A percentile compares a stretch with the other conserved stretches of the same genome.
These are phyloP conservation scores for Colletotrichum sp. DNA, from an alignment of 2,329 filamentous ascomycete species.

Conservation along the genomic window DNA sequence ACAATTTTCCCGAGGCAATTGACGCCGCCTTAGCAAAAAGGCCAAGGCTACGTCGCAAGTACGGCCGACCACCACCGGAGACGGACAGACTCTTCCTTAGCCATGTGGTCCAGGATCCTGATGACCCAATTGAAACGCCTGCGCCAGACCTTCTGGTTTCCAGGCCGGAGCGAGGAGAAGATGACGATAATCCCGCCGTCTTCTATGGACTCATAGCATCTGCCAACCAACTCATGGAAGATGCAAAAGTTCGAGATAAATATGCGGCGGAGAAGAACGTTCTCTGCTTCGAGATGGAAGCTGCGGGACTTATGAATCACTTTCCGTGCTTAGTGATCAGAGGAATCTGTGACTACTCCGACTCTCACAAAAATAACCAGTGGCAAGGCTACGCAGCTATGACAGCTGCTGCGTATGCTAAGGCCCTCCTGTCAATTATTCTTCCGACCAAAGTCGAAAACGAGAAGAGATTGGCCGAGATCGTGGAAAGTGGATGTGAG, in stretches of 20 bases:
- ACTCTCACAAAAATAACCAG: constrained; percentile 41
- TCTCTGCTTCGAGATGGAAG: constrained; percentile 32
- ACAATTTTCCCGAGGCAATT: background rate
- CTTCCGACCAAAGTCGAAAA: constrained; percentile 14
- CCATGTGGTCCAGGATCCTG: background rate
- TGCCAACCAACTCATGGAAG: constrained; percentile 40
- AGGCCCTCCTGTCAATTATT: constrained; percentile 9
- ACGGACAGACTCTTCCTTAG: background rate
- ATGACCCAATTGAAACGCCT: background rate
- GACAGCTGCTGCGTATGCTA: constrained; percentile 34
- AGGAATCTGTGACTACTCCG: constrained; percentile 46
- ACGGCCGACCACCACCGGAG: background rate
- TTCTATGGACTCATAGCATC: constrained; percentile 34
- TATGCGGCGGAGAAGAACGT: constrained; percentile 17
- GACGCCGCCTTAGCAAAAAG: background rate
- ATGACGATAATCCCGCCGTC: background rate
- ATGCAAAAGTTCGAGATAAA: constrained; percentile 32
- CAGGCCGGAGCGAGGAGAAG: background rate
- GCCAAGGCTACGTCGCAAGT: background rate
- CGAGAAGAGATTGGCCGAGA: constrained; percentile 11
- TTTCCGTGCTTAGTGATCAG: constrained; percentile 40
- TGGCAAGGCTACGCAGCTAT: constrained; percentile 42
- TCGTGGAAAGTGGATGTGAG: background rate
- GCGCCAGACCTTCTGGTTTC: background rate
- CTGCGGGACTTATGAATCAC: background rate